Evolutionary conservation across 192 early-diverging fungal species (phyloP).

Genomic region (Coemansia sp.): DNA sequence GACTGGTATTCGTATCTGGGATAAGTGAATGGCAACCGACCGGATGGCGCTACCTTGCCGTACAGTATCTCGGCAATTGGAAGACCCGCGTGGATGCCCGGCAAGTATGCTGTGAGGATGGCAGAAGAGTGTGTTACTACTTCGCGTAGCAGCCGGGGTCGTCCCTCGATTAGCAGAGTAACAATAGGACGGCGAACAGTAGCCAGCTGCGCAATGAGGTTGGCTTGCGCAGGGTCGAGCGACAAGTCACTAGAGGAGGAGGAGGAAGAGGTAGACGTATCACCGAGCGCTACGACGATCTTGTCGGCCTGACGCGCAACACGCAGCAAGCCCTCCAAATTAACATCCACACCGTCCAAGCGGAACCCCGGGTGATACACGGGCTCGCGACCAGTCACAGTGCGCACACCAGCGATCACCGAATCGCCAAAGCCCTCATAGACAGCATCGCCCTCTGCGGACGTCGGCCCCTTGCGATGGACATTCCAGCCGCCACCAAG

Average conservation of each 20-base stretch:
- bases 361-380: slow-evolving; percentile 28
- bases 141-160: slow-evolving; percentile 59
- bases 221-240: slow-evolving; percentile 35
- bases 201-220: slow-evolving; percentile 24
- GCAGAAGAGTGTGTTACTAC: slow-evolving; percentile 44
- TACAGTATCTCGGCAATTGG: slow-evolving; percentile 64
- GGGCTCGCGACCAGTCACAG: background rate
- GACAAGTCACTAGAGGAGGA: slow-evolving; percentile 10
- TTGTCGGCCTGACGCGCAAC: slow-evolving; percentile 35
- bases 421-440: slow-evolving; percentile 36
- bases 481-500: slow-evolving; percentile 61
- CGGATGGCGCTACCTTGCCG: slow-evolving; percentile 61
- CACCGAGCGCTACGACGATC: slow-evolving; percentile 44
- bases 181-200: slow-evolving; percentile 40
- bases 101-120: slow-evolving; percentile 58
- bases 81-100: slow-evolving; percentile 62
- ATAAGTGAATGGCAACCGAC: slow-evolving; percentile 63
- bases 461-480: slow-evolving; percentile 43
- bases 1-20: slow-evolving; percentile 55
- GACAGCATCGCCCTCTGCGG: slow-evolving; percentile 15
- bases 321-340: slow-evolving; percentile 6
- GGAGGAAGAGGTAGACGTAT: slow-evolving; percentile 11
- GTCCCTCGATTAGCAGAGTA: slow-evolving; percentile 58
- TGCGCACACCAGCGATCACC: slow-evolving; percentile 16
- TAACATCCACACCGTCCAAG: background rate